A percentile compares a stretch with the other conserved stretches of the same genome.
These are phyloP conservation scores for Aspergillus taichungensis DNA, from an alignment of 495 filamentous ascomycete genomes.

Conservation along the genomic window DNA sequence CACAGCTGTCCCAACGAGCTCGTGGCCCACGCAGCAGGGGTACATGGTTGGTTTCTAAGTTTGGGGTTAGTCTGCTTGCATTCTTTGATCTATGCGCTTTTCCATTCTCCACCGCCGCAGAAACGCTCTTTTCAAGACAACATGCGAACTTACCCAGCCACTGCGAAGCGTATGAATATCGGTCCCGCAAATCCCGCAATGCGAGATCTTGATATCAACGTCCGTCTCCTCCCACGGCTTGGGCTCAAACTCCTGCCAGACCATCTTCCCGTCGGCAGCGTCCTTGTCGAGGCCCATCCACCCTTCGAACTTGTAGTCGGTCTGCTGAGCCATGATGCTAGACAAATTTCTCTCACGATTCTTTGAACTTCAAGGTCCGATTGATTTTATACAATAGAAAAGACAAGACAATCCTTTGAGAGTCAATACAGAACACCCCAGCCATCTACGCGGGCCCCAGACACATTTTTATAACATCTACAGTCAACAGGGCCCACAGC, in stretches of 20 bases:
- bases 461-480: too few relatives aligned
- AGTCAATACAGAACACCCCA: neutral
- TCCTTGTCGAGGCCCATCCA: slow-evolving; percentile 62
- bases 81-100: too few relatives aligned
- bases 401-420: neutral
- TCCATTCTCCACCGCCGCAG: too few relatives aligned
- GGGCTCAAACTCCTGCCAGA: slow-evolving; percentile 67
- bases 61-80: slow-evolving; percentile 5
- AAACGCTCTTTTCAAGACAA: too few relatives aligned
- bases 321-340: slow-evolving; percentile 20
- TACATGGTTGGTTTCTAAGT: slow-evolving; percentile 45
- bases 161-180: slow-evolving; percentile 68
- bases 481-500: too few relatives aligned
- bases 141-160: slow-evolving; percentile 57
- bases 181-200: slow-evolving; percentile 40
- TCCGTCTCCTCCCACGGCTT: slow-evolving; percentile 78
- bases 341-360: neutral
- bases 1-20: slow-evolving; percentile 72
- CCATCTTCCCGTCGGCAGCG: slow-evolving; percentile 65
- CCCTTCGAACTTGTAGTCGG: slow-evolving; percentile 64
- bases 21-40: slow-evolving; percentile 72
- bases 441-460: too few relatives aligned
- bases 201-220: slow-evolving; percentile 44
- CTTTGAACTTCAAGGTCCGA: neutral
- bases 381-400: neutral